Evolutionary conservation across 192 early-diverging fungal genomes (phyloP).

Genomic region (Entophlyctis luteolus): DNA sequence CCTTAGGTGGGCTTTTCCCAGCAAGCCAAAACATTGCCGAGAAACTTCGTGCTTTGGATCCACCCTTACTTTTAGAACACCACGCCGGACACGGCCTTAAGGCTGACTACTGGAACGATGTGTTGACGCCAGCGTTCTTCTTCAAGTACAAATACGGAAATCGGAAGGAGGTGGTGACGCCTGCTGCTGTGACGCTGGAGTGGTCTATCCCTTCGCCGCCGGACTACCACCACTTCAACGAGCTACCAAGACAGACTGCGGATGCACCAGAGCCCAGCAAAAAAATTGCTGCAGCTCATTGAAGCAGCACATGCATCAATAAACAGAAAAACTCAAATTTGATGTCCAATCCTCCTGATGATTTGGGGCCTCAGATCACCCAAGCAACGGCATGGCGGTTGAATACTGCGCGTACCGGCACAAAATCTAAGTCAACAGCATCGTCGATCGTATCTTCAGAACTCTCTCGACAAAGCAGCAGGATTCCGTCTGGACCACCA

Average conservation of each 20-base stretch:
- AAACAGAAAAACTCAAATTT: background rate
- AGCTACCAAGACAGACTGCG: constrained; percentile 30
- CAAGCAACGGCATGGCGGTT: no score
- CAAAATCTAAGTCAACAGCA: background rate
- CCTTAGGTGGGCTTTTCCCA: constrained; percentile 48
- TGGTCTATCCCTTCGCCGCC: constrained; percentile 55
- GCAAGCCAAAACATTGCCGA: constrained; percentile 36
- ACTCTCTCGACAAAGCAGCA: no score
- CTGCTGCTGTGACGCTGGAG: constrained; percentile 46
- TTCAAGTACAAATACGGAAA: constrained; percentile 48
- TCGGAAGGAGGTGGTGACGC: constrained; percentile 43
- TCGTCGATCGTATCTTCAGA: background rate
- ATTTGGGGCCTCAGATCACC: background rate
- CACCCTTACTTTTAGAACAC: constrained; percentile 41
- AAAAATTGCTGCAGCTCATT: constrained; percentile 16
- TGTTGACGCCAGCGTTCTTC: constrained; percentile 50
- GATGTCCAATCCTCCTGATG: background rate
- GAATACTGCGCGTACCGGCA: no score
- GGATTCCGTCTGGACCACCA: no score
- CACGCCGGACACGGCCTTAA: constrained; percentile 42
- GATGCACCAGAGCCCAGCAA: background rate
- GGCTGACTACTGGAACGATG: constrained; percentile 51
- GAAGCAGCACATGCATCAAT: background rate
- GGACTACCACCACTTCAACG: constrained; percentile 59
- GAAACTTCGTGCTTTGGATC: constrained; percentile 50